Base-by-base conservation (phyloP, 257 asterid species). In the Solanum etuberosum region DNA sequence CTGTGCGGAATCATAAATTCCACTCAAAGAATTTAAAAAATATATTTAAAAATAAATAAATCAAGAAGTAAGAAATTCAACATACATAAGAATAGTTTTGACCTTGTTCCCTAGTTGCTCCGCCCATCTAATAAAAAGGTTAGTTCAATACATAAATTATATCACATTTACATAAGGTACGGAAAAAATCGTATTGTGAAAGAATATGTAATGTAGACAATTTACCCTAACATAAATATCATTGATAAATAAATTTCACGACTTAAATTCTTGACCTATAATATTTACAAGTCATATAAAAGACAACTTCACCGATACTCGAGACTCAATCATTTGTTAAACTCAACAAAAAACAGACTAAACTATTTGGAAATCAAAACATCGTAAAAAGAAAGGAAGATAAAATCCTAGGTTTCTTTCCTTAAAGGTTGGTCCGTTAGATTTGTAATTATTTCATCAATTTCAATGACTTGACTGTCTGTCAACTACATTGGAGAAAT, bases 401-500 rank as follows among this genome's bases (percentile, higher is more conserved):
- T 46, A 46, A 80, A 27, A 46, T 46, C 85, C 67, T 80, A 80
- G 67, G 85, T 80, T 80, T 80, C 85, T 80, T 54, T 23, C 85
- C 85, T 80, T 43, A 80, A 46, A 80, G 46, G 67, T 29, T 80
- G 85, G 67, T 80, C 27, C 16, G 42, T 80, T 46, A 9, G 67
- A 27, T 80, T 80, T 46, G 42, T 63, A 46, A 80, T 46, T 80
- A 46, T 29, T 80, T 46, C 67, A 80, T 1, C 85, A 46, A 65
- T 43, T 80, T 18, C 42, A 46, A 16, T 80, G 42, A 9, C 65
- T 80, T 29, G 67, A 80, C 27, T 43, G 67, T 80, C 65, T 9
- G 20, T 46, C 85, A 29, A 80, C 85, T 29, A 46, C 40, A 43
- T 78, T 46, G 40, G 84, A 46, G 18, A 42, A 23, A 40, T 40